Percentiles rank a stretch among this genome's conserved stretches.
Evolutionary conservation across 2,329 filamentous ascomycete genomes (phyloP).

Genomic region (Verticillium zaregamsianum): DNA sequence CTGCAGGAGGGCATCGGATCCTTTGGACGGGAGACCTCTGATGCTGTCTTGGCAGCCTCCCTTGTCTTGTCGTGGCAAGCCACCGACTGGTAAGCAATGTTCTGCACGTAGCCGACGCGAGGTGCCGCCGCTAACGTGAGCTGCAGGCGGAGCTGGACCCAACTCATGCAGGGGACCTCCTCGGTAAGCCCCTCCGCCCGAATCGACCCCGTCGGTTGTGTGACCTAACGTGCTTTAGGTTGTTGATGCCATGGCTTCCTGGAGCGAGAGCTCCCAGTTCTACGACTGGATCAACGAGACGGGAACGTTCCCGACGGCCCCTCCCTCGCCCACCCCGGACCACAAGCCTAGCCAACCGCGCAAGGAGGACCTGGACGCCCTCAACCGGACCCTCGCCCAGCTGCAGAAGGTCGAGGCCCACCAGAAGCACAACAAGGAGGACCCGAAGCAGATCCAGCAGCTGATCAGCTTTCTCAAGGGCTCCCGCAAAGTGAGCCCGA

Average conservation of each 20-base stretch:
- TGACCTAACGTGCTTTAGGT: slow-evolving; percentile 47
- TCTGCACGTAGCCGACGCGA: slow-evolving; percentile 21
- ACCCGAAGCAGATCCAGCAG: slow-evolving; percentile 64
- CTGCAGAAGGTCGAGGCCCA: slow-evolving; percentile 65
- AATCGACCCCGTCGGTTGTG: not conserved
- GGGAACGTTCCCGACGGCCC: slow-evolving; percentile 66
- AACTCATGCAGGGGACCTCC: slow-evolving; percentile 85
- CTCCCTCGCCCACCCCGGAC: slow-evolving; percentile 57
- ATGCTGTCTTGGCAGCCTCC: slow-evolving; percentile 87
- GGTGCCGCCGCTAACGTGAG: slow-evolving; percentile 27
- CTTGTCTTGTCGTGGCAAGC: slow-evolving; percentile 94
- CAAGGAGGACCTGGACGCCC: slow-evolving; percentile 66
- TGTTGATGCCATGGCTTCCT: slow-evolving; percentile 84
- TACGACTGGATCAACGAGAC: slow-evolving; percentile 77
- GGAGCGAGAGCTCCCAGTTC: slow-evolving; percentile 87
- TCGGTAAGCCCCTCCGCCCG: slow-evolving; percentile 59
- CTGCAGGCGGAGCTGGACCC: slow-evolving; percentile 83
- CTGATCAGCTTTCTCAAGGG: slow-evolving; percentile 70
- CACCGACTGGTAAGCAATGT: slow-evolving; percentile 77
- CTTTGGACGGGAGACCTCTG: slow-evolving; percentile 82
- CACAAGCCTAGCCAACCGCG: slow-evolving; percentile 58
- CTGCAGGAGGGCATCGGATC: slow-evolving; percentile 80
- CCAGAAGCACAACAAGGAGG: slow-evolving; percentile 65
- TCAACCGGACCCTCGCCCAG: slow-evolving; percentile 63
- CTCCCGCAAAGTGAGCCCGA: slow-evolving; percentile 65